phyloP scores from a whole-genome alignment of 1,284 basidiomycete species.

The Tetrapyrgos nigripes region DNA sequence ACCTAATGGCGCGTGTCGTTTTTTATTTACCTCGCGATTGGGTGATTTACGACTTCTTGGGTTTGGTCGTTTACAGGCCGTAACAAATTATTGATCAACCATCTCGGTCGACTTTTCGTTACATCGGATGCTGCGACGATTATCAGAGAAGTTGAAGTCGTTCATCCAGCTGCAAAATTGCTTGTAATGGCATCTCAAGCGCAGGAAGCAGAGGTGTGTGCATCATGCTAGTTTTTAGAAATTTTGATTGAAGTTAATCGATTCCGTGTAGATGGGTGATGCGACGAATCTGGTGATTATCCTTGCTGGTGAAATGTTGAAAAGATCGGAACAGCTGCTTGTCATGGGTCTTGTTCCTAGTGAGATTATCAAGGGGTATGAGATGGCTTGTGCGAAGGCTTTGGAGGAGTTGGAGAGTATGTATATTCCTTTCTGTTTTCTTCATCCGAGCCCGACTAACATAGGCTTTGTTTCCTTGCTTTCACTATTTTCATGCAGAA shows the following conservation, averaged over 20 bases:
- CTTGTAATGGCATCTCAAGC: conserved; percentile 98
- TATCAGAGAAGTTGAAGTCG: conserved; percentile 97
- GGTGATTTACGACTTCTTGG: conserved; percentile 9
- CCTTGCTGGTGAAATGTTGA: conserved; percentile 94
- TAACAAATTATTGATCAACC: conserved; percentile 97
- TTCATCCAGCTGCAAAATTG: conserved; percentile 97
- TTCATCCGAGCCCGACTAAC: conserved; percentile 21
- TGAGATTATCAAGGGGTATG: conserved; percentile 94
- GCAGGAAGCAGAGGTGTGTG: conserved; percentile 89
- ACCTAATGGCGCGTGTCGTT: conserved; percentile 79
- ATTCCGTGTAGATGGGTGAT: conserved; percentile 84
- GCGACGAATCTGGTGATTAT: conserved; percentile 96
- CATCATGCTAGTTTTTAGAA: conserved; percentile 2
- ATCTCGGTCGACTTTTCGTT: conserved; percentile 94
- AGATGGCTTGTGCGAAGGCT: conserved; percentile 89
- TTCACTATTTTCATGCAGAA: conserved; percentile 48
- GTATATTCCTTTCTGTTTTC: conserved; percentile 39
- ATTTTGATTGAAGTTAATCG: conserved; percentile 4
- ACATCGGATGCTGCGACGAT: conserved; percentile 99
- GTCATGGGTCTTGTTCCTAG: conserved; percentile 98
- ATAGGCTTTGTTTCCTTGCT: conserved; percentile 2
- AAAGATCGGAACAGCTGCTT: conserved; percentile 92
- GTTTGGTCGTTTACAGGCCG: conserved; percentile 71
- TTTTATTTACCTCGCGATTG: conserved; percentile 5
- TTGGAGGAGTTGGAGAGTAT: conserved; percentile 90